Evolutionary conservation across 441 rosid genomes (phyloP).

Genomic region (Erysimum pusillum): DNA sequence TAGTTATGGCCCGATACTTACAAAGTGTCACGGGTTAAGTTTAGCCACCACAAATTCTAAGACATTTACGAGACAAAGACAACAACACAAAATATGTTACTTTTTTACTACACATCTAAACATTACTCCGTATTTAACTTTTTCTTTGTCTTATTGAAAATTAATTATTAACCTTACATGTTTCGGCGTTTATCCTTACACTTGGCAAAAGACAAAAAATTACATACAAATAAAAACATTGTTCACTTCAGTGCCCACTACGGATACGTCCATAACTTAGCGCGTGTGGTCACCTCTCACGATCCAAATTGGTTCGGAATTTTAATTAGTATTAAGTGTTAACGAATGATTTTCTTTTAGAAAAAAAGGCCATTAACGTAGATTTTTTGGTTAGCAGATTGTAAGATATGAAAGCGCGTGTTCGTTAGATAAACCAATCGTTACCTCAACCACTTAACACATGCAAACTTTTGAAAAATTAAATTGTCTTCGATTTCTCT

Average conservation of each 20-base stretch:
- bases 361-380: neutral
- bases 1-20: slow-evolving; percentile 10
- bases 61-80: slow-evolving; percentile 10
- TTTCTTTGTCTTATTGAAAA: neutral
- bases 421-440: slow-evolving; percentile 38
- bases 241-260: slow-evolving; percentile 3
- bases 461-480: slow-evolving; percentile 11
- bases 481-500: slow-evolving; percentile 22
- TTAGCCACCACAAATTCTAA: slow-evolving; percentile 42
- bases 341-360: neutral
- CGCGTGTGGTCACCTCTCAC: slow-evolving; percentile 28
- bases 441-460: slow-evolving; percentile 45
- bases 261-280: slow-evolving; percentile 2
- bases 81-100: neutral
- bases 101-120: neutral
- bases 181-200: slow-evolving; percentile 22
- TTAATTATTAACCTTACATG: neutral
- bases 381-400: neutral
- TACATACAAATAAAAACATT: slow-evolving; percentile 2
- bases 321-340: no score
- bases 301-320: neutral
- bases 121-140: neutral
- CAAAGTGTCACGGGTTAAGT: slow-evolving; percentile 41
- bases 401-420: slow-evolving; percentile 1
- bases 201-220: neutral